Conservation (phyloP, 441 rosid species). For the Erodium trifolium region DNA sequence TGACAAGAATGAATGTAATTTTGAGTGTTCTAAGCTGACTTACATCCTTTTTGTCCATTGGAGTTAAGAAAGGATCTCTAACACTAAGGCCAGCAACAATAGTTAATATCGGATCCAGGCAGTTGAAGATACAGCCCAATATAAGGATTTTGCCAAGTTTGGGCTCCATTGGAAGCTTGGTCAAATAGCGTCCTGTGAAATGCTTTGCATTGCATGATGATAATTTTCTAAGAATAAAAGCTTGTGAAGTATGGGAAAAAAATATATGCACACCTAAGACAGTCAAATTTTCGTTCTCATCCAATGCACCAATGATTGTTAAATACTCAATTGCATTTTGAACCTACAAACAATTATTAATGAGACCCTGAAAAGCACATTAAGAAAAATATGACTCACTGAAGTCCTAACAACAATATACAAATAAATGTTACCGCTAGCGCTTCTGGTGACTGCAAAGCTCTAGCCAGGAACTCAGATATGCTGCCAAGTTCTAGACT, state of each 20-base stretch:
- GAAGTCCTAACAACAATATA: background rate
- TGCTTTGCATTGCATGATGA: background rate
- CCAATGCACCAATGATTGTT: constrained; percentile 85
- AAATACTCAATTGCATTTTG: constrained; percentile 86
- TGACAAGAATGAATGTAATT: constrained; percentile 1
- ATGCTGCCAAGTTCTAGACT: constrained; percentile 83
- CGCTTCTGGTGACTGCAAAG: constrained; percentile 84
- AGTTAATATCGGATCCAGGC: constrained; percentile 90
- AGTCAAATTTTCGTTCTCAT: constrained; percentile 84
- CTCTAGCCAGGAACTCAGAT: constrained; percentile 88
- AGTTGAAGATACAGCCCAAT: constrained; percentile 86
- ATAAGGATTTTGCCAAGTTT: constrained; percentile 98
- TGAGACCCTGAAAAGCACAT: background rate
- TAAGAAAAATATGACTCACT: background rate
- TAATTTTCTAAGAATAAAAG: constrained; percentile 1
- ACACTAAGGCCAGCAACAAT: constrained; percentile 94
- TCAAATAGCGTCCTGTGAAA: constrained; percentile 63
- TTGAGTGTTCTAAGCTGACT: constrained; percentile 24
- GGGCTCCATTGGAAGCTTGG: constrained; percentile 95
- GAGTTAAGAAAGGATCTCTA: constrained; percentile 96
- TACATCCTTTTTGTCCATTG: constrained; percentile 96
- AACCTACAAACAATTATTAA: constrained; percentile 36
- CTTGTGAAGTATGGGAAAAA: constrained; percentile 11
- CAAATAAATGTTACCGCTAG: constrained; percentile 49
- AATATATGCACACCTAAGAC: constrained; percentile 63